phyloP scores from a whole-genome alignment of 805 yeast genomes.

The Ogataea naganishii region DNA sequence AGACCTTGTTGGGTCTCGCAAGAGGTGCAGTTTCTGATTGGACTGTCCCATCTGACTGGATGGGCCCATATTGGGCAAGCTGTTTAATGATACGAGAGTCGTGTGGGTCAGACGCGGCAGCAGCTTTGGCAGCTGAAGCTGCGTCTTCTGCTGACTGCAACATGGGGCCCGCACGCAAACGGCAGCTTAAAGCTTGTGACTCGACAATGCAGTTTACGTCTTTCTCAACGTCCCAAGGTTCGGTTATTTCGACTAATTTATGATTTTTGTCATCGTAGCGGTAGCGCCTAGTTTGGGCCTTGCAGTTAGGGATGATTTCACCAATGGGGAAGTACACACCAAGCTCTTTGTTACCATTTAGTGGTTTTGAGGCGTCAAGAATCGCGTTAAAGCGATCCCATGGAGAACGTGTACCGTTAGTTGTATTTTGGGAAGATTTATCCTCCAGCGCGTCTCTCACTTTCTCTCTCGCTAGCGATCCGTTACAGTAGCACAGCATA shows the following conservation, averaged over 20 bases:
- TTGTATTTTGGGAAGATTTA: too few species aligned
- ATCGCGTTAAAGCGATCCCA: conserved; percentile 60
- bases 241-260: conserved; percentile 22
- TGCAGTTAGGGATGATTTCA: conserved; percentile 83
- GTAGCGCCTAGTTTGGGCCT: conserved; percentile 53
- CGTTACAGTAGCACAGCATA: conserved; percentile 91
- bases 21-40: conserved; percentile 35
- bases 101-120: conserved; percentile 3
- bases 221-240: conserved; percentile 40
- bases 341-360: conserved; percentile 33
- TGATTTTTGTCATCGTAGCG: conserved; percentile 25
- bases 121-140: conserved; percentile 2
- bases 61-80: conserved; percentile 29
- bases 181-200: conserved; percentile 78
- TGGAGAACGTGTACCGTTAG: too few species aligned
- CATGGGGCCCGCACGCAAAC: conserved; percentile 74
- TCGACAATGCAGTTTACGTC: conserved; percentile 79
- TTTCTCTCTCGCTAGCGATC: conserved; percentile 77
- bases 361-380: conserved; percentile 27
- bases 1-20: conserved; percentile 58
- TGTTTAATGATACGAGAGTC: conserved; percentile 16
- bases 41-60: conserved; percentile 40
- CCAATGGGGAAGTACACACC: conserved; percentile 84
- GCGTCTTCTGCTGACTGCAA: conserved; percentile 28
- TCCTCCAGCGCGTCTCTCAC: conserved; percentile 44